These are phyloP conservation scores for Novakomyces olei DNA, from an alignment of 805 yeast genomes.

Conservation along the genomic window DNA sequence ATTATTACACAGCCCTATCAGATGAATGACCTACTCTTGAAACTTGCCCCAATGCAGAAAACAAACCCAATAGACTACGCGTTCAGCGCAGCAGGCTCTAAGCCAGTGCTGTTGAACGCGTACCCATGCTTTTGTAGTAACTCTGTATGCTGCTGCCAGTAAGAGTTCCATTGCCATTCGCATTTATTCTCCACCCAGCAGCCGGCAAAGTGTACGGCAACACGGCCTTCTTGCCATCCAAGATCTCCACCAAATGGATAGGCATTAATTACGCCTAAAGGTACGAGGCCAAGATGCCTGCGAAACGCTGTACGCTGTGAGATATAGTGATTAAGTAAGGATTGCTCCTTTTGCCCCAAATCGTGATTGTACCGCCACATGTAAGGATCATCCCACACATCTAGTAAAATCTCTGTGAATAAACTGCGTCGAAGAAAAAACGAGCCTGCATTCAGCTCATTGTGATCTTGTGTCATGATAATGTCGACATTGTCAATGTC, in stretches of 20 bases:
- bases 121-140: no score
- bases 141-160: no score
- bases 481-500: constrained; percentile 11
- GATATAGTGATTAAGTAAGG: constrained; percentile 7
- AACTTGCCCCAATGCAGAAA: no score
- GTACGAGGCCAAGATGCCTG: constrained; percentile 13
- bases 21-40: no score
- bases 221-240: constrained; percentile 11
- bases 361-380: constrained; percentile 12
- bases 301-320: constrained; percentile 5
- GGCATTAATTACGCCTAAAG: constrained; percentile 15
- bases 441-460: constrained; percentile 16
- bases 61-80: no score
- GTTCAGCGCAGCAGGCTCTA: no score
- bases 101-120: no score
- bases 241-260: constrained; percentile 8
- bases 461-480: constrained; percentile 13
- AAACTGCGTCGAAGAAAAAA: constrained; percentile 13
- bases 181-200: constrained; percentile 7
- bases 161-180: constrained; percentile 5
- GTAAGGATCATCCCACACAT: constrained; percentile 14
- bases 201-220: constrained; percentile 16
- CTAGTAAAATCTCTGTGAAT: constrained; percentile 12
- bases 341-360: constrained; percentile 10
- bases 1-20: no score